Percentiles rank a stretch among this genome's conserved stretches.
phyloP scores from a whole-genome alignment of 371 early-diverging fungal species.

The Syncephalastrum monosporum region DNA sequence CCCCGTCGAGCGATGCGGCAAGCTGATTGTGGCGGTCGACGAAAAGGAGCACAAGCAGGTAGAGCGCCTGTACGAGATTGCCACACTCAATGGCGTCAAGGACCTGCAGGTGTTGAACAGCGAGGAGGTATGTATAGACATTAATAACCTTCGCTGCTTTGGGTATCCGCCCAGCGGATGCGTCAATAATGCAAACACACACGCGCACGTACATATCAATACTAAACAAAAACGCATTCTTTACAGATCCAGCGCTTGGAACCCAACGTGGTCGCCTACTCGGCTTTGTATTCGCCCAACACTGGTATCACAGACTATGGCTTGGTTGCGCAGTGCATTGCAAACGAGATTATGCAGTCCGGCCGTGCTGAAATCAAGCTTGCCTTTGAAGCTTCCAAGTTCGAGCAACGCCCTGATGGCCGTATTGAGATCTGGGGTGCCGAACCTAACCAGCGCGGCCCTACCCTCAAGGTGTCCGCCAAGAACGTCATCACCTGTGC shows the following conservation, averaged over 20 bases:
- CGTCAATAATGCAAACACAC: background rate
- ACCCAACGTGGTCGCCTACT: conserved; percentile 49
- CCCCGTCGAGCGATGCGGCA: conserved; percentile 51
- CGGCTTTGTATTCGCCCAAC: conserved; percentile 50
- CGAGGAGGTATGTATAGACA: conserved; percentile 31
- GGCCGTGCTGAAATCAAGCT: conserved; percentile 53
- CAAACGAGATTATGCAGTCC: conserved; percentile 45
- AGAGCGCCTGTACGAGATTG: conserved; percentile 39
- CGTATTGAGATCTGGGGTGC: conserved; percentile 44
- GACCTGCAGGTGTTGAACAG: conserved; percentile 44
- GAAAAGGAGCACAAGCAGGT: conserved; percentile 46
- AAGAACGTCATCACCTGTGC: conserved; percentile 54
- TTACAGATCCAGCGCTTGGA: conserved; percentile 42
- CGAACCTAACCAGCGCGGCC: conserved; percentile 48
- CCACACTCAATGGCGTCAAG: conserved; percentile 45
- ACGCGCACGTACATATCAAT: background rate
- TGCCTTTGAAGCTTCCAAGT: conserved; percentile 47
- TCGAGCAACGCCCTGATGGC: conserved; percentile 39
- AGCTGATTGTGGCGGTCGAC: conserved; percentile 47
- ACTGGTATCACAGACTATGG: conserved; percentile 52
- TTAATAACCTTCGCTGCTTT: background rate
- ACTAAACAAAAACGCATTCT: background rate
- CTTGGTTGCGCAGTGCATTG: conserved; percentile 47
- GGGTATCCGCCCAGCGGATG: background rate
- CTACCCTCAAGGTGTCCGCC: conserved; percentile 41